Percentiles rank a stretch among this genome's conserved stretches.
Evolutionary conservation across 1,284 basidiomycete species (phyloP).

Genomic region (Sanguinoderma infundibulare): DNA sequence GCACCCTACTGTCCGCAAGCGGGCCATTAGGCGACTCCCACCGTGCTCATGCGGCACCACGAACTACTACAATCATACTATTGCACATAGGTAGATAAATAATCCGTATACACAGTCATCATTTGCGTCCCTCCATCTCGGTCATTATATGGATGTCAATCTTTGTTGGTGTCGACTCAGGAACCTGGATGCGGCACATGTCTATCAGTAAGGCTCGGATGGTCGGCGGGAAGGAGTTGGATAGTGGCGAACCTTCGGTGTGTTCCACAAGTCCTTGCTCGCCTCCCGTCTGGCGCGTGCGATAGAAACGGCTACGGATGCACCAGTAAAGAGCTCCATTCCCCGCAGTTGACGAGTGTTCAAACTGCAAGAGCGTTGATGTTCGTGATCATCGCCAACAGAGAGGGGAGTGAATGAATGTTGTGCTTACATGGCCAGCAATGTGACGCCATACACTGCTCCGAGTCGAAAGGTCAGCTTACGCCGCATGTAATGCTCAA

Average conservation of each 20-base stretch:
- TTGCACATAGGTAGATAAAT: neutral
- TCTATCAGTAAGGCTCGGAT: neutral
- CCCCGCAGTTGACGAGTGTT: neutral
- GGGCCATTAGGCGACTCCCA: too few relatives aligned
- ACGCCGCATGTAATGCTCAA: neutral
- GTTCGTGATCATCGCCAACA: neutral
- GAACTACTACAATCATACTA: neutral
- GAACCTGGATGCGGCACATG: neutral
- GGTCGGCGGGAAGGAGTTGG: neutral
- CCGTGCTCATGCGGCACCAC: neutral
- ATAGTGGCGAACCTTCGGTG: neutral
- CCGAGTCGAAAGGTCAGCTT: neutral
- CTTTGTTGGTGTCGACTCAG: neutral
- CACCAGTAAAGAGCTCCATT: neutral
- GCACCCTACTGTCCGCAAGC: neutral
- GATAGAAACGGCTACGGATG: neutral
- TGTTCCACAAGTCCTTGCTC: neutral
- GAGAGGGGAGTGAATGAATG: neutral
- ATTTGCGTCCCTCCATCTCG: neutral
- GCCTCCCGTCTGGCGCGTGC: neutral
- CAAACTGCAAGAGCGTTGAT: neutral
- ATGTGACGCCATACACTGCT: neutral
- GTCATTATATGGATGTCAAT: neutral
- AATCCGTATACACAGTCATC: neutral
- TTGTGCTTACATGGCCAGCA: neutral